phyloP scores from a whole-genome alignment of 768 basidiomycete genomes.

The Tylopilus subfusipes region DNA sequence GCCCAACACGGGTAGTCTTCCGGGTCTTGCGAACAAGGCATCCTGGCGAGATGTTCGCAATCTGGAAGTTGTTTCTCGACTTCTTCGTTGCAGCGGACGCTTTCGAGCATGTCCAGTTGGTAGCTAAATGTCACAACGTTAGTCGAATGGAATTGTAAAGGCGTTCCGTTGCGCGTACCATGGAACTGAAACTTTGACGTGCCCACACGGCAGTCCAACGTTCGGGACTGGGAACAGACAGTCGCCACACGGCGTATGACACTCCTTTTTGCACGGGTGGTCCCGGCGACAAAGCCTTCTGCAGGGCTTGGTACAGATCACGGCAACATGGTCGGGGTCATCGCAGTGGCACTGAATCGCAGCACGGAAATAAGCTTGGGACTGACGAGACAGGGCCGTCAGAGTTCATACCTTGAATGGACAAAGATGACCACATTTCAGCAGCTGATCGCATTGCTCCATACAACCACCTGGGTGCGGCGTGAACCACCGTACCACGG shows the following conservation, averaged over 20 bases:
- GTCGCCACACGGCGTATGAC: conserved; percentile 49
- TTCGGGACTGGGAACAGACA: conserved; percentile 47
- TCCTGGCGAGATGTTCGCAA: conserved; percentile 51
- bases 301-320: conserved; percentile 48
- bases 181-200: conserved; percentile 38
- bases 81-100: conserved; percentile 40
- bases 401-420: conserved; percentile 47
- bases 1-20: conserved; percentile 36
- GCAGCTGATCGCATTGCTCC: conserved; percentile 46
- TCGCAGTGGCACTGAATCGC: conserved; percentile 55
- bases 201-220: conserved; percentile 58
- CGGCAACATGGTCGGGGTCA: conserved; percentile 48
- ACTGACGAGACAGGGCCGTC: background rate
- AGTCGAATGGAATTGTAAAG: background rate
- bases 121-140: conserved; percentile 34
- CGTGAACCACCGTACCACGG: background rate
- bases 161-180: conserved; percentile 40
- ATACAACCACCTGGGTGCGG: conserved; percentile 56
- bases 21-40: conserved; percentile 49
- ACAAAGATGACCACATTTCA: conserved; percentile 64
- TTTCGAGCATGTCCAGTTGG: conserved; percentile 41
- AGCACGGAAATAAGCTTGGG: background rate
- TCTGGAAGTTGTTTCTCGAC: conserved; percentile 43
- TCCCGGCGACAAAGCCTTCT: conserved; percentile 47
- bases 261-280: conserved; percentile 57